Conservation (phyloP, 257 asterid species). For the Capsicum pubescens region DNA sequence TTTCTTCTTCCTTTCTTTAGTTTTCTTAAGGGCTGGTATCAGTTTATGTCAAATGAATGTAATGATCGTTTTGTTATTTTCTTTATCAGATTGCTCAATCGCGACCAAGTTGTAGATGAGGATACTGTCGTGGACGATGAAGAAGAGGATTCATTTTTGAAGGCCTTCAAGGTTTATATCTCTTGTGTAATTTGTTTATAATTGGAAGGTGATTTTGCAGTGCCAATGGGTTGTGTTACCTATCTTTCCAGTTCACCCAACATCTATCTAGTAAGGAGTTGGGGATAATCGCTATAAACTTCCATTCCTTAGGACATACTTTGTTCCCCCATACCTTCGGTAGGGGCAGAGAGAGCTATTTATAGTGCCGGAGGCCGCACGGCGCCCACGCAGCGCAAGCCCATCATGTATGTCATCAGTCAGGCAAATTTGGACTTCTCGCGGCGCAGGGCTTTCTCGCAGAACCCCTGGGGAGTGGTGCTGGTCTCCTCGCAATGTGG, state of each 20-base stretch:
- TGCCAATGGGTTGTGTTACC: neutral
- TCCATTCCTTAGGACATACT: neutral
- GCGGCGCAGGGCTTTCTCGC: neutral
- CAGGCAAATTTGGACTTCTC: neutral
- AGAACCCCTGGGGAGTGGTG: constrained; percentile 6
- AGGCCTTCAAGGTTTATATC: constrained; percentile 88
- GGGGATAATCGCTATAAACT: neutral
- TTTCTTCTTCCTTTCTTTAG: neutral
- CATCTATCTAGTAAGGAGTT: constrained; percentile 7
- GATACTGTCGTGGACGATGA: constrained; percentile 83
- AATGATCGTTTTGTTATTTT: constrained; percentile 6
- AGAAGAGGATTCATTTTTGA: constrained; percentile 91
- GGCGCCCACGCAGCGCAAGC: neutral
- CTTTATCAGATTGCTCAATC: constrained; percentile 72
- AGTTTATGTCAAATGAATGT: constrained; percentile 4
- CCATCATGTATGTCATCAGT: neutral
- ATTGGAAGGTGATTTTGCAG: constrained; percentile 16
- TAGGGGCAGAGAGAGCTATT: neutral
- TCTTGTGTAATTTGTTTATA: constrained; percentile 12
- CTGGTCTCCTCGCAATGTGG: neutral
- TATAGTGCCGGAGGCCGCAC: neutral
- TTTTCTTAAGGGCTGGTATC: constrained; percentile 15
- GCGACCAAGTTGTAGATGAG: constrained; percentile 84
- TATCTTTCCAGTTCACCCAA: neutral
- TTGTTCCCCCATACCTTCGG: neutral